Base-by-base conservation (phyloP, 1,284 basidiomycete genomes). In the Cutaneotrichosporon sp. region DNA sequence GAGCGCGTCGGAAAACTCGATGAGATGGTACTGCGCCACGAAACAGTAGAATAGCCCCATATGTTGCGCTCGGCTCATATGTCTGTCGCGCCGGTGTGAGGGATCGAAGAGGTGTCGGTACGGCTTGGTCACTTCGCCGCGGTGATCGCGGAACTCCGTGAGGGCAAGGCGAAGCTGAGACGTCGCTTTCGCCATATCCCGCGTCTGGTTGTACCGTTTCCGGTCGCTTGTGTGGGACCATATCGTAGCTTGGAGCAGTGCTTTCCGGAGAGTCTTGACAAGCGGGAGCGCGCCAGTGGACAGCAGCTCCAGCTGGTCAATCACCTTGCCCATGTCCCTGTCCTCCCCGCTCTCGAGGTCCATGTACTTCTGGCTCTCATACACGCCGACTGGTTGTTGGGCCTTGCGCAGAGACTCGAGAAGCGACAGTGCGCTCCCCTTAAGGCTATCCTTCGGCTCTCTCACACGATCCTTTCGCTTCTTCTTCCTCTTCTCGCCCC, bases 361-460 rank as follows among this genome's bases (percentile, higher is more conserved):
- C 63, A 89, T 79, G 66, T 90, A 90, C 31, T 83, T 76, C 63
- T 87, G 83, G 11, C 81, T 83, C 71, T 91, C 88, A 61, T 90
- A 90, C 9, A 88, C 82, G 0, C 88, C 89, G 0, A 91, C 89
- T 0, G 82, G 82, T 31, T 81, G 77, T 66, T 88, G 69, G 1
- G 53, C 37, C 49, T 68, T 73, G 9, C 66, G 59, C 32, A 73
- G 51, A 22, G 63, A 59, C 9, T 74, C 74, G 47, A 73, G 46
- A 17, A 74, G 49, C 3, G 67, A 70, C 0, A 67, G 24, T 46
- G 70, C 62, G 46, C 68, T 70, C 7, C 55, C 61, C 20, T 51
- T 60, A n/a, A 61, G 17, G 14, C 24, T 26, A 27, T 31, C 32
- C 7, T 24, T 27, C 14, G 17, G 41, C 25, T 33, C 43, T n/a